Percentiles rank a stretch among this genome's conserved stretches.
Evolutionary conservation across 768 basidiomycete genomes (phyloP).

Genomic region (Trametopsis cervina): DNA sequence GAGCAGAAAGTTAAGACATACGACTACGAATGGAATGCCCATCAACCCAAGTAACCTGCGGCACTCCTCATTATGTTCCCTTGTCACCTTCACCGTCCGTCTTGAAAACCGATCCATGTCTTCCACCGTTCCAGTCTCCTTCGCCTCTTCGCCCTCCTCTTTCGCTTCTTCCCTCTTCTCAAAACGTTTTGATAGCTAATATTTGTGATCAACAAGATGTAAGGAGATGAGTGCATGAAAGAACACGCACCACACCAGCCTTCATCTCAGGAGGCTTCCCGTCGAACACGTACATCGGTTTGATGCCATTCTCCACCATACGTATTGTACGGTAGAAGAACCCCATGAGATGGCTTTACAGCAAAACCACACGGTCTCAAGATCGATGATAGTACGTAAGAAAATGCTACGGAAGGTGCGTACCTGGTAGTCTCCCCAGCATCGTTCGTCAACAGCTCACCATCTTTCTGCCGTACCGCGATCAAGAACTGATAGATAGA

Average conservation of each 20-base stretch:
- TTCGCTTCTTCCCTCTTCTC: constrained; percentile 88
- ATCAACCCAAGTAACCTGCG: constrained; percentile 80
- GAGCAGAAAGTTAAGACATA: constrained; percentile 33
- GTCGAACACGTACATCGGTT: constrained; percentile 97
- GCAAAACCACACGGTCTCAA: too few species aligned
- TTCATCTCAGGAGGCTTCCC: constrained; percentile 98
- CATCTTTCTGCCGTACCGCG: constrained; percentile 93
- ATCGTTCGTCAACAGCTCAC: constrained; percentile 96
- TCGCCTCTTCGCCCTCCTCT: constrained; percentile 92
- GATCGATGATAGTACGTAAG: neutral
- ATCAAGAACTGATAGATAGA: constrained; percentile 97
- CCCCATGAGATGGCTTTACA: constrained; percentile 95
- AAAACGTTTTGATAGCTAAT: constrained; percentile 92
- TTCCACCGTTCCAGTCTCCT: constrained; percentile 90
- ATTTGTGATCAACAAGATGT: neutral
- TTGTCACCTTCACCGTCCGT: constrained; percentile 90
- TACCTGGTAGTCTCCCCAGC: constrained; percentile 89
- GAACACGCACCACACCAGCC: constrained; percentile 79
- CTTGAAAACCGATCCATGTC: constrained; percentile 88
- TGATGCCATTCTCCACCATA: constrained; percentile 98
- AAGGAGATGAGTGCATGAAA: neutral
- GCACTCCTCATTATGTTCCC: constrained; percentile 95
- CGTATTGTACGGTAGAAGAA: constrained; percentile 97
- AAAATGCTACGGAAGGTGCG: neutral
- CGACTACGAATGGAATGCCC: constrained; percentile 95